A percentile compares a stretch with the other conserved stretches of the same genome.
Conservation (phyloP, 495 filamentous ascomycete genomes). For the Immersiella caudata region DNA sequence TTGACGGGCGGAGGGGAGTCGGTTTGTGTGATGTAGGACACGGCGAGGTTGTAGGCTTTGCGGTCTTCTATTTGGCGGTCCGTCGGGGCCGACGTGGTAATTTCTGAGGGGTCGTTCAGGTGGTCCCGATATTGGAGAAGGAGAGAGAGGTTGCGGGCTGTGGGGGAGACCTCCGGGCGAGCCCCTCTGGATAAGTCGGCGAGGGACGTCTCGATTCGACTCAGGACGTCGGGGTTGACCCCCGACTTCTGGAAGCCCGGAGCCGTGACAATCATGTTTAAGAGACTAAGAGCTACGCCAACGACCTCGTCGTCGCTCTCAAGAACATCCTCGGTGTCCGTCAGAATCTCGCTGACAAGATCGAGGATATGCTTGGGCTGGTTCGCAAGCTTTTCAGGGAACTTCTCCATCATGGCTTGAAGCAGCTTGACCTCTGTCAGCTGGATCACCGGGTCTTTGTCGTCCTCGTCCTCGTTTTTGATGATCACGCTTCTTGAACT, state of each 20-base stretch:
- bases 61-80: constrained; percentile 62
- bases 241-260: constrained; percentile 59
- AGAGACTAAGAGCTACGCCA: constrained; percentile 63
- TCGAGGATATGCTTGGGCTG: constrained; percentile 64
- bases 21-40: constrained; percentile 66
- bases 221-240: constrained; percentile 49
- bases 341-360: constrained; percentile 62
- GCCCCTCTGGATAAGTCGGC: constrained; percentile 45
- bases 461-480: constrained; percentile 39
- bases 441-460: constrained; percentile 48
- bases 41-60: constrained; percentile 69
- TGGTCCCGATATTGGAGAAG: constrained; percentile 60
- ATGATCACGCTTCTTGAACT: constrained; percentile 24
- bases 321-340: constrained; percentile 22
- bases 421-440: constrained; percentile 65
- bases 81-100: constrained; percentile 34
- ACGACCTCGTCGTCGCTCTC: constrained; percentile 54
- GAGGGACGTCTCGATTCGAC: constrained; percentile 55
- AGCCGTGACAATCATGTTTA: constrained; percentile 67
- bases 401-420: constrained; percentile 66
- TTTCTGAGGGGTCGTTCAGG: constrained; percentile 43
- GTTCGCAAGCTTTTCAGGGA: constrained; percentile 68
- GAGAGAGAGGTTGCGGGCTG: constrained; percentile 59
- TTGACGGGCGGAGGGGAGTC: constrained; percentile 77
- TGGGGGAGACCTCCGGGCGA: constrained; percentile 46